These are phyloP conservation scores for Gnetum montanum DNA, from an alignment of 75 land plant species.

Conservation along the genomic window DNA sequence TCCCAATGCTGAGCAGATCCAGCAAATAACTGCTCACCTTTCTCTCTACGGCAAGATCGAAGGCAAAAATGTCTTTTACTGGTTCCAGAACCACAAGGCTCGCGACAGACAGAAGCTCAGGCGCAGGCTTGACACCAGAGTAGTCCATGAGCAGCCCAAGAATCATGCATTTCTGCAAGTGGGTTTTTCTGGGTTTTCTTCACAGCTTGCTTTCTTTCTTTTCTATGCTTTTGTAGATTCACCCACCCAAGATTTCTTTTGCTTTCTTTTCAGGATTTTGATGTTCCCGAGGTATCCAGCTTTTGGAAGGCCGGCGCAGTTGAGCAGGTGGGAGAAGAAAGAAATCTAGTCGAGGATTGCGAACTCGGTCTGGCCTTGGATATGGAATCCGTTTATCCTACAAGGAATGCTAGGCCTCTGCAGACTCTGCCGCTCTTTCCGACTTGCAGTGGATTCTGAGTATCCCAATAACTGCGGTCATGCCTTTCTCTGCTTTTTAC, in stretches of 20 bases:
- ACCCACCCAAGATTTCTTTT: neutral
- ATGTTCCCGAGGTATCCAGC: neutral
- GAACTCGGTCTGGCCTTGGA: neutral
- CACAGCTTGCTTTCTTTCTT: neutral
- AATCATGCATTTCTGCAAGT: neutral
- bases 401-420: neutral
- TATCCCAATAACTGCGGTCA: neutral
- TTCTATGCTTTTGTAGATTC: neutral
- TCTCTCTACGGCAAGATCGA: slow-evolving; percentile 43
- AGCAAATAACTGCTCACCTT: slow-evolving; percentile 35
- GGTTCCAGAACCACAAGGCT: slow-evolving; percentile 60
- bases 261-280: neutral
- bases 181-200: neutral
- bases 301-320: neutral
- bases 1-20: slow-evolving; percentile 36
- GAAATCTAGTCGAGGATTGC: neutral
- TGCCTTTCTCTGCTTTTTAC: too few relatives aligned
- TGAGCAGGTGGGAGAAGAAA: neutral
- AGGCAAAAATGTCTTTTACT: slow-evolving; percentile 52
- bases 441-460: slow-evolving; percentile 10
- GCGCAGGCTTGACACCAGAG: slow-evolving; percentile 6
- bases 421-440: slow-evolving; percentile 5
- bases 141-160: neutral
- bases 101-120: slow-evolving; percentile 40
- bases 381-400: neutral